Evolutionary conservation across 2,329 filamentous ascomycete genomes (phyloP).

Genomic region (Colletotrichum abscissum): DNA sequence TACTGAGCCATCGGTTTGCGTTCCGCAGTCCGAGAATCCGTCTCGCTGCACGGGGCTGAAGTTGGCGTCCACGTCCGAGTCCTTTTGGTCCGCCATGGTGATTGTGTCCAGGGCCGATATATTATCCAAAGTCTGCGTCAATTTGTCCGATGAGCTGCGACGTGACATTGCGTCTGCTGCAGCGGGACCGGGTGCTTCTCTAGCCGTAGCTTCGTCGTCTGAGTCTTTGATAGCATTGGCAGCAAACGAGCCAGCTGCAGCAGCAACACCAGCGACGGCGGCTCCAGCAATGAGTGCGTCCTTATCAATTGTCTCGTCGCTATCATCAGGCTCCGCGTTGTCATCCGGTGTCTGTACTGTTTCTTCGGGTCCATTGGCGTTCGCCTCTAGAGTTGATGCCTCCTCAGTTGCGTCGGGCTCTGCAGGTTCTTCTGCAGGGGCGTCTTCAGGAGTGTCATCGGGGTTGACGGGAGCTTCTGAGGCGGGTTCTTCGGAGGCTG

Average conservation of each 20-base stretch:
- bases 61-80: conserved; percentile 13
- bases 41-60: conserved; percentile 12
- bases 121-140: conserved; percentile 31
- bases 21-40: conserved; percentile 26
- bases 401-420: neutral
- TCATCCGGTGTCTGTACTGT: neutral
- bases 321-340: neutral
- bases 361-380: neutral
- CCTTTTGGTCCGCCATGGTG: neutral
- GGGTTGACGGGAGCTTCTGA: neutral
- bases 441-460: neutral
- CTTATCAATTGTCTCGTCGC: neutral
- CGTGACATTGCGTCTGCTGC: neutral
- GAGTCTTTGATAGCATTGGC: conserved; percentile 3
- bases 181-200: neutral
- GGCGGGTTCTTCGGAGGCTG: neutral
- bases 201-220: neutral
- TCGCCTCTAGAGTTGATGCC: neutral
- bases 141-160: conserved; percentile 31
- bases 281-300: conserved; percentile 3
- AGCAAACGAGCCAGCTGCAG: neutral
- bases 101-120: neutral
- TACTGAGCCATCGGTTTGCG: conserved; percentile 34
- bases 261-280: conserved; percentile 10
- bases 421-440: neutral